Evolutionary conservation across 306 rosid genomes (phyloP), one percentile per base, ranked within the genome.

Genomic region (Parietaria judaica): DNA sequence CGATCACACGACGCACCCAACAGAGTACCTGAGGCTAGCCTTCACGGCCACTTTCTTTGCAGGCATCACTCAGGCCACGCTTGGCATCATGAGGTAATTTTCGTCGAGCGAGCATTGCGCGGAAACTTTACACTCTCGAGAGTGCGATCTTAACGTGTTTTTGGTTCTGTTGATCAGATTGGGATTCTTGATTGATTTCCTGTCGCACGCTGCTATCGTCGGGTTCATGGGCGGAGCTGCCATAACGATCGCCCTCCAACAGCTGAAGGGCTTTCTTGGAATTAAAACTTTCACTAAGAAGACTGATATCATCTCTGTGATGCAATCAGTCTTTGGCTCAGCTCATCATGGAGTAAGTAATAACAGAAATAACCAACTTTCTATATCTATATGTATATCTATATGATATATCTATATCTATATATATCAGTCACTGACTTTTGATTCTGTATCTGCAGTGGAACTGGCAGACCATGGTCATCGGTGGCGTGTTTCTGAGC

Each of bases 171-270:
- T 39, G 44, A 39, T 17, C 88, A 91, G 98, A 80, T 65, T 92
- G 78, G 98, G 98, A 35, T 88, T 92, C 81, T 80, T 92, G 90
- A 88, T 92, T 57, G 98, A 92, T 65, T 92, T 88, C 70, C 83
- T 88, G 62, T 92, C 98, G 8, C 98, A 92, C 76, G 98, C 96
- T 77, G 98, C 98, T 77, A 76, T 88, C 71, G 98, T 88, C 5
- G 98, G 98, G 45, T 92, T 92, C 71, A 88, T 92, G 98, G 98
- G 94, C 34, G 98, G 98, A 66, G 95, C 98, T 73, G 98, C 98
- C 39, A 88, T 92, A 76, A 92, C 98, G 46, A 92, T 92, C 73
- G 78, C 96, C 64, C 98, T 92, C 55, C 98, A 92, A 71, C 98
- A 92, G 76, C 98, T 92, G 10, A 88, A 92, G 72, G 96, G 96